Conservation (phyloP, 2,329 filamentous ascomycete genomes). For the Rutstroemia sp. region DNA sequence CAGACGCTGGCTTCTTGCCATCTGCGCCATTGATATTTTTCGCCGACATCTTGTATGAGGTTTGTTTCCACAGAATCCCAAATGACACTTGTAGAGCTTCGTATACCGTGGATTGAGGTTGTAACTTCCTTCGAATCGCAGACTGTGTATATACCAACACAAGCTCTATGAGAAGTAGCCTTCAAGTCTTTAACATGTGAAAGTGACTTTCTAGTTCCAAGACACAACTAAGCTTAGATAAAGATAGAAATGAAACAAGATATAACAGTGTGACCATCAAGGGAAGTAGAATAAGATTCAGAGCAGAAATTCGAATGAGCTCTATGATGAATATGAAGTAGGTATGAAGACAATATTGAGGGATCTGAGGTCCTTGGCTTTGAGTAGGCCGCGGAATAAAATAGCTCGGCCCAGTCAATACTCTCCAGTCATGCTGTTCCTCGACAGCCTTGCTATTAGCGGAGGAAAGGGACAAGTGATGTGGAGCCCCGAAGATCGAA, state of each 20-base stretch:
- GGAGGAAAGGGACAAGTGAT: not conserved
- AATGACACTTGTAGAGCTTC: not conserved
- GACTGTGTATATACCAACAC: not conserved
- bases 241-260: not conserved
- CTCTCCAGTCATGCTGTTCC: not conserved
- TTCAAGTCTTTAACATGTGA: not conserved
- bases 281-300: not conserved
- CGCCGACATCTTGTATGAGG: conserved; percentile 43
- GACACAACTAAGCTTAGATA: not conserved
- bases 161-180: not conserved
- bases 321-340: not conserved
- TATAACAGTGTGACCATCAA: not conserved
- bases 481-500: not conserved
- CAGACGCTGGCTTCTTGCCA: conserved; percentile 71
- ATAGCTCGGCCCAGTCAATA: conserved; percentile 5
- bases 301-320: not conserved
- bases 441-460: conserved; percentile 7
- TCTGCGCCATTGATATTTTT: conserved; percentile 48
- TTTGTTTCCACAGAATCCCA: not conserved
- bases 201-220: not conserved
- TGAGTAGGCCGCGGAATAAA: conserved; percentile 5
- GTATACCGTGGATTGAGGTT: not conserved
- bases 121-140: not conserved
- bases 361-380: not conserved
- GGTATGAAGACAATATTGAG: no score